Evolutionary conservation across 345 rosid genomes (phyloP).

Genomic region (Viola odorata): DNA sequence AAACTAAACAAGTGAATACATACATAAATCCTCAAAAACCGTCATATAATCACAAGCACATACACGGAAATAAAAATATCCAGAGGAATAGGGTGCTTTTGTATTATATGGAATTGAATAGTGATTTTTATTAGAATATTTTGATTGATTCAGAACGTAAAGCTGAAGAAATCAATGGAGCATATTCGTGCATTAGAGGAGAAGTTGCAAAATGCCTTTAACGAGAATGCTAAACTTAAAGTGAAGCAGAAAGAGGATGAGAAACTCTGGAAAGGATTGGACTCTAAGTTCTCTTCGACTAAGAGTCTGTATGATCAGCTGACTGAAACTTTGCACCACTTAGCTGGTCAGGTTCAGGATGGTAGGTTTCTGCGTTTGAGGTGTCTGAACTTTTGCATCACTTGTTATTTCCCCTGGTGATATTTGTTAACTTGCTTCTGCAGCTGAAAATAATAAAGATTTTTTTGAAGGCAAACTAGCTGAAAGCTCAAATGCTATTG

Average conservation of each 20-base stretch:
- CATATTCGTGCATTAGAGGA: conserved; percentile 58
- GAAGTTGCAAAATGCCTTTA: conserved; percentile 77
- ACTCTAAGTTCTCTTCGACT: conserved; percentile 81
- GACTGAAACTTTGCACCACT: conserved; percentile 71
- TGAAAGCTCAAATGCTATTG: conserved; percentile 35
- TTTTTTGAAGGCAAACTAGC: conserved; percentile 42
- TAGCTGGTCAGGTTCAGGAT: conserved; percentile 74
- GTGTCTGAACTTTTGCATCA: conserved; percentile 2
- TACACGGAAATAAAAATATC: no score
- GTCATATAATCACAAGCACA: no score
- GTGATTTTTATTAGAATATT: conserved; percentile 12
- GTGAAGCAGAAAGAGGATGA: conserved; percentile 88
- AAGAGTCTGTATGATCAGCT: conserved; percentile 74
- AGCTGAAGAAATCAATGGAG: conserved; percentile 72
- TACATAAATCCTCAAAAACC: no score
- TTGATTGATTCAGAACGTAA: conserved; percentile 47
- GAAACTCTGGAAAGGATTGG: conserved; percentile 90
- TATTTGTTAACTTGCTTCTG: conserved; percentile 18
- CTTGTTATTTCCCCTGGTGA: conserved; percentile 8
- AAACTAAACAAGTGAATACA: no score
- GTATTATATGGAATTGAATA: conserved; percentile 3
- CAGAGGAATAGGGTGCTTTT: background rate
- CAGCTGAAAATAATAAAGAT: conserved; percentile 65
- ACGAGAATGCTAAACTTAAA: conserved; percentile 84
- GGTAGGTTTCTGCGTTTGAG: conserved; percentile 36